Base-by-base conservation (phyloP, 2,329 filamentous ascomycete species). In the Lecanosticta acicola region DNA sequence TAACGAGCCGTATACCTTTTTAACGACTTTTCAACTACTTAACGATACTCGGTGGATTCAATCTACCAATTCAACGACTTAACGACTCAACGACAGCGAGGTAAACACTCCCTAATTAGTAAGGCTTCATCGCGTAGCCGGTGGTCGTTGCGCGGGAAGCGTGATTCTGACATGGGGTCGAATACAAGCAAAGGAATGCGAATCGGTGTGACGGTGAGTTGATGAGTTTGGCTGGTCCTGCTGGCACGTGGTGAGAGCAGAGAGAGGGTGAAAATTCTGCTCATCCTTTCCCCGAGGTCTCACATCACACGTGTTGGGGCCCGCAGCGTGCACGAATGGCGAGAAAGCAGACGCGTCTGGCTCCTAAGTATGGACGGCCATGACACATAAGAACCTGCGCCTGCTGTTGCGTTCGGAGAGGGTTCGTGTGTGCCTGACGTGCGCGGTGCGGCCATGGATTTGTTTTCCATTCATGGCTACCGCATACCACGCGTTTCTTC, bases 381-480 rank as follows among this genome's bases (percentile, higher is more conserved):
- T 46, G 44, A 46, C 44, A 46, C 44, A 46, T 41, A 37, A 42
- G 8, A 41, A 18, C 18, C 3, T 19, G 8, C 8, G 18, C 24
- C 11, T 29, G 29, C 18, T 14, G 2, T 3, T 18, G 21, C 21
- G n/a, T n/a, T n/a, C n/a, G n/a, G n/a, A n/a, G n/a, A n/a, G n/a
- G n/a, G n/a, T 9, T 37, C 44, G 44, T 46, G 18, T 39, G 32
- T 24, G 17, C 44, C 33, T 41, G 42, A 46, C 44, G 20, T 46
- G 39, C 29, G 38, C 26, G 2, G 19, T 38, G 8, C 11, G 39
- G 26, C 29, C 40, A 42, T 48, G 49, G 49, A 52, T 33, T 44
- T 39, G 39, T 49, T 46, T 41, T 35, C 49, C 26, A 1, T 44
- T 46, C 40, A 29, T 45, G 49, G 38, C 24, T 46, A 45, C 45